Evolutionary conservation across 768 basidiomycete species (phyloP).

Genomic region (Hypsizygus marmoreus): DNA sequence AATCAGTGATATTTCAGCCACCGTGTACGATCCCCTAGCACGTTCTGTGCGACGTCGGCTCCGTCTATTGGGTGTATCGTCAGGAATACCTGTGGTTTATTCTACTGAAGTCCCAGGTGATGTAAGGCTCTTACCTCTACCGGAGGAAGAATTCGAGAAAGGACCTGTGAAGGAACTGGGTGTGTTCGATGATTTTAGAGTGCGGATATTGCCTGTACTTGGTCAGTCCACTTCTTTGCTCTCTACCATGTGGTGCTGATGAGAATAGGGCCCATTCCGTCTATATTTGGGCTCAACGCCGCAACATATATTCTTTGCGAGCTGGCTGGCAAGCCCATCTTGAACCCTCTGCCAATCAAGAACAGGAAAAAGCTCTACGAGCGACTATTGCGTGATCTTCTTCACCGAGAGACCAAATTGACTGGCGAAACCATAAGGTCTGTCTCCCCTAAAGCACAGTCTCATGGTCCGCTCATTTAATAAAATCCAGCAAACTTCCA

Average conservation of each 20-base stretch:
- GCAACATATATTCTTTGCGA: conserved; percentile 89
- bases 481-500: conserved; percentile 59
- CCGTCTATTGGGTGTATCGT: conserved; percentile 58
- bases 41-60: conserved; percentile 83
- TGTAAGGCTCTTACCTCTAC: conserved; percentile 84
- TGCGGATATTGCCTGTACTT: conserved; percentile 90
- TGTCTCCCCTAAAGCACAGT: conserved; percentile 20
- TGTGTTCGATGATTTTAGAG: conserved; percentile 90
- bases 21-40: conserved; percentile 93
- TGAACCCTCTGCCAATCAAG: conserved; percentile 84
- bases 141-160: conserved; percentile 90
- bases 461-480: conserved; percentile 1
- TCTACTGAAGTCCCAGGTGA: conserved; percentile 92
- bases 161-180: conserved; percentile 88
- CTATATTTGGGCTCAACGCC: conserved; percentile 88
- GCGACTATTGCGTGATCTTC: conserved; percentile 74
- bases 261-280: conserved; percentile 70
- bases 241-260: neutral
- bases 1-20: conserved; percentile 91
- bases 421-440: conserved; percentile 62
- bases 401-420: conserved; percentile 72
- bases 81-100: conserved; percentile 87
- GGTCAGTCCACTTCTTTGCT: conserved; percentile 42
- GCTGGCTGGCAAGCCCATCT: conserved; percentile 80
- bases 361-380: conserved; percentile 84